Percentiles rank a stretch among this genome's conserved stretches.
These are phyloP conservation scores for Megacollybia marginata DNA, from an alignment of 768 basidiomycete genomes.

Conservation along the genomic window DNA sequence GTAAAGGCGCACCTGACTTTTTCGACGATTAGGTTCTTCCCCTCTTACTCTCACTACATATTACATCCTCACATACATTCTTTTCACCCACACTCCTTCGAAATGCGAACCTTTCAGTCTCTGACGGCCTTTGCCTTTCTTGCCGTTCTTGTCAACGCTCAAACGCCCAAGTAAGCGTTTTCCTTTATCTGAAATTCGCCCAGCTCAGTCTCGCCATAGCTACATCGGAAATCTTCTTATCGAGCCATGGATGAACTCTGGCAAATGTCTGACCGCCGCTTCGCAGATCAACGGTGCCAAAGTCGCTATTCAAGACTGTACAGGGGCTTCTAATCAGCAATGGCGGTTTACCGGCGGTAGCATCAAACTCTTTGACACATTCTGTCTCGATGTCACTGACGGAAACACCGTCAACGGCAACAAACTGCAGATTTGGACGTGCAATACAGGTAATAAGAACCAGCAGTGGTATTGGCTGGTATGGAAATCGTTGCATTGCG, in stretches of 20 bases:
- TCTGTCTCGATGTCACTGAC: constrained; percentile 38
- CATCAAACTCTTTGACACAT: constrained; percentile 37
- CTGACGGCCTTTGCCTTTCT: constrained; percentile 7
- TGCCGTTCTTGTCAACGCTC: constrained; percentile 11
- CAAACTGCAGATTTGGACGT: constrained; percentile 46
- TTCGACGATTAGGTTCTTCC: no score
- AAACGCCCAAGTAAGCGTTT: constrained; percentile 15
- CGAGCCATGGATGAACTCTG: constrained; percentile 33
- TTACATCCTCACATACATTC: constrained; percentile 11
- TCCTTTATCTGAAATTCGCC: not conserved
- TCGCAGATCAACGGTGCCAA: constrained; percentile 40
- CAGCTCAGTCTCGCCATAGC: constrained; percentile 16
- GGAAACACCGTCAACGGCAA: constrained; percentile 36
- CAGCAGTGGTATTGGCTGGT: constrained; percentile 34
- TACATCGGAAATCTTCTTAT: constrained; percentile 36
- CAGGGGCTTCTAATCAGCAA: constrained; percentile 34
- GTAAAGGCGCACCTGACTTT: no score
- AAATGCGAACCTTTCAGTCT: constrained; percentile 7
- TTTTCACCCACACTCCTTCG: constrained; percentile 2
- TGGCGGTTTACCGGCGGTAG: constrained; percentile 39
- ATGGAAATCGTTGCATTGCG: not conserved
- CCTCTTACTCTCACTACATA: no score
- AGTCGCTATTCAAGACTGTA: constrained; percentile 41
- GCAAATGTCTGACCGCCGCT: constrained; percentile 20
- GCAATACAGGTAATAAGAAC: constrained; percentile 22